Conservation (phyloP, 805 yeast species). For the Kuraishia borneana region DNA sequence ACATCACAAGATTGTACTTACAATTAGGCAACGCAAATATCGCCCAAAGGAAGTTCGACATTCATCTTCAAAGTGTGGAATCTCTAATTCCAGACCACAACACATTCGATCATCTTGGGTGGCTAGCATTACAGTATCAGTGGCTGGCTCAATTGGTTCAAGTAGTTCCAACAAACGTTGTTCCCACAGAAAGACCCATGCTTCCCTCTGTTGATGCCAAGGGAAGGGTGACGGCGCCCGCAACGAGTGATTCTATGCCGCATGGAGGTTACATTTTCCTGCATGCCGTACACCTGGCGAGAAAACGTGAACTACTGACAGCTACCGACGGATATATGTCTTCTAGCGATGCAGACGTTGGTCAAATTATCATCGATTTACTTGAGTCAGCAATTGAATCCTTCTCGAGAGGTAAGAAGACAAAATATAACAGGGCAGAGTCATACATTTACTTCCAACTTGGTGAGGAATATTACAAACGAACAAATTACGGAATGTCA, state of each 20-base stretch:
- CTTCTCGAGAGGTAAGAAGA: conserved; percentile 21
- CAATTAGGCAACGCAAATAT: conserved; percentile 44
- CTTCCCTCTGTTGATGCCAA: conserved; percentile 19
- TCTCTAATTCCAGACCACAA: conserved; percentile 19
- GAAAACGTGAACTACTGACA: conserved; percentile 8
- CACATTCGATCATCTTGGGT: conserved; percentile 23
- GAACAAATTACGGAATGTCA: conserved; percentile 26
- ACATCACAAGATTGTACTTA: conserved; percentile 49
- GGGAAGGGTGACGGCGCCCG: conserved; percentile 5
- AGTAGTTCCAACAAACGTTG: conserved; percentile 28
- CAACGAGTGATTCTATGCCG: conserved; percentile 19
- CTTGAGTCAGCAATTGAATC: conserved; percentile 24
- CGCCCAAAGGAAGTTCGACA: conserved; percentile 53
- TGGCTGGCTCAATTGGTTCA: conserved; percentile 53
- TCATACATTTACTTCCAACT: conserved; percentile 35
- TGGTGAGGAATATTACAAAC: conserved; percentile 32
- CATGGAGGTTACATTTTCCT: conserved; percentile 31
- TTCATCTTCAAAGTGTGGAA: conserved; percentile 46
- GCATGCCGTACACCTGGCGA: conserved; percentile 22
- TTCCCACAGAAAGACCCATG: conserved; percentile 23
- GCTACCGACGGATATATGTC: conserved; percentile 16
- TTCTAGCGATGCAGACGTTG: conserved; percentile 11
- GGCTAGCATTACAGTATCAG: conserved; percentile 56
- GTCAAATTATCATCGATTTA: conserved; percentile 13
- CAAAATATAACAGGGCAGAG: conserved; percentile 25